Evolutionary conservation across 2,329 filamentous ascomycete species (phyloP).

Genomic region (Stagonosporopsis chrysanthemi): DNA sequence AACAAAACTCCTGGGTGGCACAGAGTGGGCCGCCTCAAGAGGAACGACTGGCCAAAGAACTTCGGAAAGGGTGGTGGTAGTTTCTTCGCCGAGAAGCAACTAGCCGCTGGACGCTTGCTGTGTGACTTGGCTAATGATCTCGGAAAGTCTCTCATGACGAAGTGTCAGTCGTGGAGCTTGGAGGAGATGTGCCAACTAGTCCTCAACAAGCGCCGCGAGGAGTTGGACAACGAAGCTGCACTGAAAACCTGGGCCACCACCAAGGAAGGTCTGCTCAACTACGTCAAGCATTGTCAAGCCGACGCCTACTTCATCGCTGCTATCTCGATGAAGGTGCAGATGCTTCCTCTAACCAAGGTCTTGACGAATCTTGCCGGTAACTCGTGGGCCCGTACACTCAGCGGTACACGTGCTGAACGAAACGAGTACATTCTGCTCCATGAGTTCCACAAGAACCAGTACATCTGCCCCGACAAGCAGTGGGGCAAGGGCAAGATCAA

Average conservation of each 20-base stretch:
- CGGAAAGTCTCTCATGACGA: conserved; percentile 95
- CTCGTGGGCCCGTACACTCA: conserved; percentile 95
- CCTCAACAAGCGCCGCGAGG: conserved; percentile 76
- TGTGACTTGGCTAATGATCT: conserved; percentile 96
- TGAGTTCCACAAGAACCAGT: conserved; percentile 95
- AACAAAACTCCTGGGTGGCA: conserved; percentile 96
- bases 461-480: conserved; percentile 96
- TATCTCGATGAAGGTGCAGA: conserved; percentile 85
- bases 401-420: conserved; percentile 92
- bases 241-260: conserved; percentile 86
- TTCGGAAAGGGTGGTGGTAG: conserved; percentile 86
- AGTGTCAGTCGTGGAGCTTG: conserved; percentile 97
- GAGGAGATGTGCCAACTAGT: conserved; percentile 97
- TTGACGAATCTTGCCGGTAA: conserved; percentile 97
- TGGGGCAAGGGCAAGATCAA: conserved; percentile 78
- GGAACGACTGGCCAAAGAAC: conserved; percentile 83
- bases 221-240: conserved; percentile 87
- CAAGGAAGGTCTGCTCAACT: conserved; percentile 88
- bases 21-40: conserved; percentile 84
- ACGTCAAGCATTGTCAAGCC: conserved; percentile 89
- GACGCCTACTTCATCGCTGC: conserved; percentile 97
- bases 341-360: conserved; percentile 92
- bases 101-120: conserved; percentile 86
- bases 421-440: conserved; percentile 99
- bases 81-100: conserved; percentile 90